Conservation (phyloP, 805 yeast genomes). For the Lachancea sp. region DNA sequence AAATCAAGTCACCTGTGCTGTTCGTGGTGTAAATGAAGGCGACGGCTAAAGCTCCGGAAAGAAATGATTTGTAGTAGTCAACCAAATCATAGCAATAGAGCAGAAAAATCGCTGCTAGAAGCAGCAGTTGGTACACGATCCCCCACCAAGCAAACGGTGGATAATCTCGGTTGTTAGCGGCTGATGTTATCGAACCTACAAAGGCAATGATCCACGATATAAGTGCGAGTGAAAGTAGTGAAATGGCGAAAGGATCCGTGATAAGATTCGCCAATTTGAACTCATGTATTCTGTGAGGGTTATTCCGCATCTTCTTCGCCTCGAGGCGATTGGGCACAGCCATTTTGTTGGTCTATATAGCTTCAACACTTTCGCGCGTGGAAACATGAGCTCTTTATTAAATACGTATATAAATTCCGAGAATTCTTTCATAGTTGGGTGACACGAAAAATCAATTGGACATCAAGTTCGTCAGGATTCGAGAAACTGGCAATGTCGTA, state of each 20-base stretch:
- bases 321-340: conserved; percentile 19
- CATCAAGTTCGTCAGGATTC: background rate
- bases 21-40: conserved; percentile 83
- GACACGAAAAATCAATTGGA: too few species aligned
- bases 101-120: conserved; percentile 45
- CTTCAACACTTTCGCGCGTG: too few species aligned
- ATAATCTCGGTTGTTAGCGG: conserved; percentile 39
- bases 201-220: conserved; percentile 85
- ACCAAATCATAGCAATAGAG: conserved; percentile 57
- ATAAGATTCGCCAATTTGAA: conserved; percentile 45
- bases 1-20: conserved; percentile 73
- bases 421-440: too few species aligned
- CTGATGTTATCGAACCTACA: conserved; percentile 72
- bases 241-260: conserved; percentile 83
- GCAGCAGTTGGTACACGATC: conserved; percentile 64
- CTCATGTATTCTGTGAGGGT: conserved; percentile 25
- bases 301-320: conserved; percentile 23
- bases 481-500: background rate
- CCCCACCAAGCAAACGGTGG: conserved; percentile 98
- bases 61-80: conserved; percentile 56
- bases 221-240: conserved; percentile 66
- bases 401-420: background rate
- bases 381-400: too few species aligned
- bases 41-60: conserved; percentile 42
- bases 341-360: too few species aligned